A percentile compares a stretch with the other conserved stretches of the same genome.
phyloP scores from a whole-genome alignment of 2,329 filamentous ascomycete species.

The Monosporascus sp. region DNA sequence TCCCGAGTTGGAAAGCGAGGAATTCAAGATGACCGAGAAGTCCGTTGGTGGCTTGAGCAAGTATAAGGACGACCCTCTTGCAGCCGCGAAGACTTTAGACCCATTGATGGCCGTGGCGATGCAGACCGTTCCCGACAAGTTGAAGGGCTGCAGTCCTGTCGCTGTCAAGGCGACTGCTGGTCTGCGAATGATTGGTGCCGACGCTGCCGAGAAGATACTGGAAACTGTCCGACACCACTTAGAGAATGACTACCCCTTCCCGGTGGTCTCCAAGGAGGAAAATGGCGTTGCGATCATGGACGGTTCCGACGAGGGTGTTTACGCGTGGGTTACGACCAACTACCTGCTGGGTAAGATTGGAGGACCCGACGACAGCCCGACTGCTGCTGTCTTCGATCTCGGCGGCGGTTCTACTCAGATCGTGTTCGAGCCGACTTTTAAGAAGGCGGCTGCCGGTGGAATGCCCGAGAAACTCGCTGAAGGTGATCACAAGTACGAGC shows the following conservation, averaged over 20 bases:
- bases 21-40: slow-evolving; percentile 91
- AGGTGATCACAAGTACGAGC: slow-evolving; percentile 92
- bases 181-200: slow-evolving; percentile 75
- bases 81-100: slow-evolving; percentile 85
- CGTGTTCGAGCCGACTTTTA: slow-evolving; percentile 94
- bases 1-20: slow-evolving; percentile 88
- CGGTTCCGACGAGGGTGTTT: slow-evolving; percentile 93
- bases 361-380: slow-evolving; percentile 80
- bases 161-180: slow-evolving; percentile 98
- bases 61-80: slow-evolving; percentile 80
- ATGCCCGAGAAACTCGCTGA: slow-evolving; percentile 81
- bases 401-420: slow-evolving; percentile 97
- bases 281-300: slow-evolving; percentile 96
- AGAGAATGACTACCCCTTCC: slow-evolving; percentile 89
- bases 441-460: slow-evolving; percentile 63
- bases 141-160: slow-evolving; percentile 87
- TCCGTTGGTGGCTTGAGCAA: slow-evolving; percentile 79
- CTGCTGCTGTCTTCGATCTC: slow-evolving; percentile 91
- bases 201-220: slow-evolving; percentile 78
- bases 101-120: slow-evolving; percentile 81
- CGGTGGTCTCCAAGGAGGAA: slow-evolving; percentile 78
- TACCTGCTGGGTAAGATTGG: slow-evolving; percentile 98
- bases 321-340: slow-evolving; percentile 98
- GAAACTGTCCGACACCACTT: slow-evolving; percentile 77
- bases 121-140: slow-evolving; percentile 75